These are phyloP conservation scores for Stevia rebaudiana DNA, from an alignment of 140 eudicot species.

Conservation along the genomic window DNA sequence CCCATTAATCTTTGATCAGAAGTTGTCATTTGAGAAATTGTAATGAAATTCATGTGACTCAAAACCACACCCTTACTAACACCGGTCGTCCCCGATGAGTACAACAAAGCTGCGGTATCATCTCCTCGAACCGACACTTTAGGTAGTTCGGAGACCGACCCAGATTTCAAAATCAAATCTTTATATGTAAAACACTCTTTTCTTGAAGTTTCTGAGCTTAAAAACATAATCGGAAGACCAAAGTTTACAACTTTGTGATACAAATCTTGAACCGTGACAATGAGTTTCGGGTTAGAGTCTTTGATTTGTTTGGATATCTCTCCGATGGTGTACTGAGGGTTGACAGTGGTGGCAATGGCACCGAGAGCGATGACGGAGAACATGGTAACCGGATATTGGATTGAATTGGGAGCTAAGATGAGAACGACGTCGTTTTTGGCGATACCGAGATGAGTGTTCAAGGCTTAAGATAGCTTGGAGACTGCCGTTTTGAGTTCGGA, in stretches of 20 bases:
- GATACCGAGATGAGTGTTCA: slow-evolving; percentile 39
- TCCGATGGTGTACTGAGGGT: slow-evolving; percentile 53
- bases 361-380: slow-evolving; percentile 56
- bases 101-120: slow-evolving; percentile 71
- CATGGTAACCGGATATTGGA: slow-evolving; percentile 55
- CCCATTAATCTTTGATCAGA: slow-evolving; percentile 48
- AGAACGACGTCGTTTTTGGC: slow-evolving; percentile 61
- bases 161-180: slow-evolving; percentile 44
- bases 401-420: slow-evolving; percentile 69
- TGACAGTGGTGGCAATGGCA: slow-evolving; percentile 71
- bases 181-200: slow-evolving; percentile 15
- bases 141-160: slow-evolving; percentile 34
- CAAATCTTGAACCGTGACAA: slow-evolving; percentile 53
- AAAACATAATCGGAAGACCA: slow-evolving; percentile 40
- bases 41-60: slow-evolving; percentile 60
- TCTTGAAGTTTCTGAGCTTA: slow-evolving; percentile 31
- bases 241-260: slow-evolving; percentile 45
- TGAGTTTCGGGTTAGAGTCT: slow-evolving; percentile 61
- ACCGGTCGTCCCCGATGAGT: slow-evolving; percentile 90
- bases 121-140: slow-evolving; percentile 29
- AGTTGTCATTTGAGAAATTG: slow-evolving; percentile 45
- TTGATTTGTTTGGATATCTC: slow-evolving; percentile 69
- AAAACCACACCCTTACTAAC: slow-evolving; percentile 71
- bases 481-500: slow-evolving; percentile 50
- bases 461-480: slow-evolving; percentile 43